Evolutionary conservation across 257 asterid species (phyloP).

Genomic region (Osmanthus fragrans): DNA sequence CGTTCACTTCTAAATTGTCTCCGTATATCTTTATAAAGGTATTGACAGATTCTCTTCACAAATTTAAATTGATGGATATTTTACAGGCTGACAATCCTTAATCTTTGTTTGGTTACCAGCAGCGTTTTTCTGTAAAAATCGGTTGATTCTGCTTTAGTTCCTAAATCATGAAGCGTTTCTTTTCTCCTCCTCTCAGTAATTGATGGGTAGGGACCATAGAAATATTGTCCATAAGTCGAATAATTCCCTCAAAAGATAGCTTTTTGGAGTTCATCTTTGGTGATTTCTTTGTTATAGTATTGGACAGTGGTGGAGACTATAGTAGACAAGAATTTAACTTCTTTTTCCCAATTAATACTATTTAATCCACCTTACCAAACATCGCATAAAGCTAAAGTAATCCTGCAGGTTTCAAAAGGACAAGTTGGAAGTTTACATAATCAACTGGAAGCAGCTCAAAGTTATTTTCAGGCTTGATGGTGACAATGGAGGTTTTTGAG

Average conservation of each 20-base stretch:
- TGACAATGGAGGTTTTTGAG: not conserved
- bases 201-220: not conserved
- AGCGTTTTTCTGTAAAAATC: not conserved
- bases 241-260: not conserved
- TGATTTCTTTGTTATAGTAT: no score
- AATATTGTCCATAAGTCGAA: not conserved
- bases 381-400: not conserved
- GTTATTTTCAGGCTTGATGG: not conserved
- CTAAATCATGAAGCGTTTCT: not conserved
- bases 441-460: not conserved
- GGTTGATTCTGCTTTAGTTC: not conserved
- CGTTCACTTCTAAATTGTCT: not conserved
- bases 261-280: not conserved
- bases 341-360: not conserved
- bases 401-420: constrained; percentile 11
- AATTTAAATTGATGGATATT: not conserved
- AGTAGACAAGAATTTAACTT: no score
- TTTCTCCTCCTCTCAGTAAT: not conserved
- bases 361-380: not conserved
- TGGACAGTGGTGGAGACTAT: not conserved
- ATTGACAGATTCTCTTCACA: not conserved
- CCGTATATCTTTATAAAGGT: not conserved
- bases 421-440: constrained; percentile 4
- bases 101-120: not conserved
- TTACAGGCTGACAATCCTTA: not conserved